Base-by-base conservation (phyloP, 2,329 filamentous ascomycete species). In the Colletotrichum siamense region DNA sequence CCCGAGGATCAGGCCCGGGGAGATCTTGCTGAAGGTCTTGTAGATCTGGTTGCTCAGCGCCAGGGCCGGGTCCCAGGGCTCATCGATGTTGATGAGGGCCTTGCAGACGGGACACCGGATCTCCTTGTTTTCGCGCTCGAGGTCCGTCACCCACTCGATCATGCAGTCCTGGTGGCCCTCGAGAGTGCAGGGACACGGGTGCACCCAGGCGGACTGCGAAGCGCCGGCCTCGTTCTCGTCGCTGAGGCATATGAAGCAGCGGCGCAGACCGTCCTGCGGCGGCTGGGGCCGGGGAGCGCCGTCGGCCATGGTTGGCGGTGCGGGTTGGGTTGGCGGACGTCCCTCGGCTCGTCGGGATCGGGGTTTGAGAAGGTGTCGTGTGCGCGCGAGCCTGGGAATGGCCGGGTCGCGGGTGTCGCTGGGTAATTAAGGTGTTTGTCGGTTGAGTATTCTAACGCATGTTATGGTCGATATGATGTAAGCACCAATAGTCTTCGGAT, bases 81-180 rank as follows among this genome's bases (percentile, higher is more conserved):
- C 93, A 67, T 94, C 91, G 32, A 99, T 88, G 69, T 91, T 87
- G 80, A 99, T 98, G 79, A 92, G 90, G 3, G 92, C 91, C 83
- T 98, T 97, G 90, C 97, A 99, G 78, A 98, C 95, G 4, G 96
- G 96, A 82, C 97, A 99, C 70, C 91, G 87, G 78, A 98, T 92
- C 77, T 93, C 92, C 71, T 92, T 91, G 83, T 88, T 83, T 82
- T 90, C 84, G 75, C 85, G 90, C 85, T 98, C 96, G 82, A 95
- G 92, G 82, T 98, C 95, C n/a, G 95, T 94, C 22, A 99, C 94
- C 96, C 96, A 99, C 81, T 95, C 94, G 52, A 99, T 89, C 79
- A 99, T 90, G 83, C 96, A 98, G 76, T 92, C 91, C 83, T 99
- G 96, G 83, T 99, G 97, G 2, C 96, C 97, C 72, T 95, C 95